phyloP scores from a whole-genome alignment of 1,284 basidiomycete species.

The Wolfiporia cocos region DNA sequence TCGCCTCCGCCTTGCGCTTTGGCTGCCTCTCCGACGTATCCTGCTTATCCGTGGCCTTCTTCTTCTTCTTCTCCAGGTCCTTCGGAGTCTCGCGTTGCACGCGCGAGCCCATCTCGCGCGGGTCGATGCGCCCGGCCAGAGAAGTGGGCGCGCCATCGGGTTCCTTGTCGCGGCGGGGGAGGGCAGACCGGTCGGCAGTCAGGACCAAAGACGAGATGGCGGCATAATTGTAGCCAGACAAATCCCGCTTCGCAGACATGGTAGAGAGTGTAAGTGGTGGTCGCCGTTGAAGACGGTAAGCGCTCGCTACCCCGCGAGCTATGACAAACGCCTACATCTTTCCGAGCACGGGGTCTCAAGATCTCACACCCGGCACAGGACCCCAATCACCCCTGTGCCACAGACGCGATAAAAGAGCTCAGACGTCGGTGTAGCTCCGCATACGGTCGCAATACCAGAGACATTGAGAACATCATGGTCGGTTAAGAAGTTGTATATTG shows the following conservation, averaged over 20 bases:
- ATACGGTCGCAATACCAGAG: too few species aligned
- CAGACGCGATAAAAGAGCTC: too few species aligned
- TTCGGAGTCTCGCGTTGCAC: slow-evolving; percentile 82
- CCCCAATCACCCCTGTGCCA: too few species aligned
- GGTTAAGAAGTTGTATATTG: too few species aligned
- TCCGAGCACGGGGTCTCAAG: too few species aligned
- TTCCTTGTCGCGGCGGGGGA: slow-evolving; percentile 85
- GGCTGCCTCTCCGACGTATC: slow-evolving; percentile 57
- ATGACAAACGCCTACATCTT: too few species aligned
- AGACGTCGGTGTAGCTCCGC: too few species aligned
- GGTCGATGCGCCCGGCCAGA: slow-evolving; percentile 87
- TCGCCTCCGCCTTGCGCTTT: slow-evolving; percentile 42
- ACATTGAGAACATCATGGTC: too few species aligned
- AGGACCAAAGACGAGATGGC: slow-evolving; percentile 85
- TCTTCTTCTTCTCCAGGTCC: slow-evolving; percentile 95
- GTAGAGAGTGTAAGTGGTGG: slow-evolving; percentile 7
- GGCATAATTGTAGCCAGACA: slow-evolving; percentile 87
- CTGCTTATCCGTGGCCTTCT: slow-evolving; percentile 58
- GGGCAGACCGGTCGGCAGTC: slow-evolving; percentile 71
- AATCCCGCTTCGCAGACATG: slow-evolving; percentile 57
- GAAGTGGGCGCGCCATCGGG: slow-evolving; percentile 95
- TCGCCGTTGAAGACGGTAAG: slow-evolving; percentile 5
- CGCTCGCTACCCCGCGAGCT: too few species aligned
- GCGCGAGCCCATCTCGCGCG: slow-evolving; percentile 91
- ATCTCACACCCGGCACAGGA: too few species aligned